A percentile compares a stretch with the other conserved stretches of the same genome.
Evolutionary conservation across 306 rosid genomes (phyloP).

Genomic region (Gastrolobium bilobum): DNA sequence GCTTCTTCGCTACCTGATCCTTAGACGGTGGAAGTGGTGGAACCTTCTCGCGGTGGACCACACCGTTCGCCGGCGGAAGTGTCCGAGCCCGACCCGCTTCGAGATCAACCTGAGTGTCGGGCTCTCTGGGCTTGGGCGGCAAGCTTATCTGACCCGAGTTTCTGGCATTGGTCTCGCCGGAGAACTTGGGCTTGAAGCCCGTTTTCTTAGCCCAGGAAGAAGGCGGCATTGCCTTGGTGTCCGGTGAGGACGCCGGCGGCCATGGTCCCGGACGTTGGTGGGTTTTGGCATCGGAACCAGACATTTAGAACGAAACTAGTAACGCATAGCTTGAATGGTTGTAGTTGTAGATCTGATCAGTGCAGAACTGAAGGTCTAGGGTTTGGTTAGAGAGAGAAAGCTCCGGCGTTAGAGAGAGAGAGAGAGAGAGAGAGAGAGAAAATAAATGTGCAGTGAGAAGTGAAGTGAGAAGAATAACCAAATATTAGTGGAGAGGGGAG

Average conservation of each 20-base stretch:
- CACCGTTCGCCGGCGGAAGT: conserved; percentile 54
- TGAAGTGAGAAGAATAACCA: neutral
- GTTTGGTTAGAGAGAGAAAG: conserved; percentile 49
- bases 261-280: conserved; percentile 84
- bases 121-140: conserved; percentile 58
- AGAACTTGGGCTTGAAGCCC: conserved; percentile 88
- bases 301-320: conserved; percentile 57
- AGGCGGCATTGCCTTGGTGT: conserved; percentile 69
- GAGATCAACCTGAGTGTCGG: conserved; percentile 63
- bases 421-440: neutral
- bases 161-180: conserved; percentile 87
- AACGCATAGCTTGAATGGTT: conserved; percentile 48
- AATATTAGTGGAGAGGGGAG: neutral
- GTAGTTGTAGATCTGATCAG: conserved; percentile 65
- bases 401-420: conserved; percentile 43
- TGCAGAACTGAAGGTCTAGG: conserved; percentile 45
- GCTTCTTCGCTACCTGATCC: conserved; percentile 66
- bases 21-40: conserved; percentile 54
- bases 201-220: conserved; percentile 96
- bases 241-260: conserved; percentile 72
- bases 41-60: conserved; percentile 46
- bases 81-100: conserved; percentile 65
- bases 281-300: conserved; percentile 74
- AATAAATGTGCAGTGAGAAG: conserved; percentile 4
- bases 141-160: conserved; percentile 71